Percentiles rank a stretch among this genome's conserved stretches.
Conservation (phyloP, 2,329 filamentous ascomycete species). For the Aureobasidium sp. region DNA sequence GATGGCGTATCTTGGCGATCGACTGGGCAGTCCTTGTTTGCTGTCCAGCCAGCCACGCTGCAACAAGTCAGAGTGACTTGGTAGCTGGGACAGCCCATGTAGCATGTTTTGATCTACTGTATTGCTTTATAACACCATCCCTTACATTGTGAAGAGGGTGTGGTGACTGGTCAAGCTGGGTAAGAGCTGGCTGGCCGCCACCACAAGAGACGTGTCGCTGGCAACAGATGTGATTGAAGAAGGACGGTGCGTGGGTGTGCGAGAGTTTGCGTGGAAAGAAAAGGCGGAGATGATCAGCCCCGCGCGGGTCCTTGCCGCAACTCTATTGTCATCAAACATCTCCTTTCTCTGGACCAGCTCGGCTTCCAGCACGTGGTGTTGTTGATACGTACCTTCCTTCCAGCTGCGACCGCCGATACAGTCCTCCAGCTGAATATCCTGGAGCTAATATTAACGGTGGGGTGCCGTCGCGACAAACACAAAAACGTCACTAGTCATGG, state of each 20-base stretch:
- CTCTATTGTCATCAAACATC: conserved; percentile 1
- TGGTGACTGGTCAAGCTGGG: background rate
- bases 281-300: background rate
- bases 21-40: conserved; percentile 4
- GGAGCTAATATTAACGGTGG: background rate
- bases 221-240: background rate
- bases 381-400: background rate
- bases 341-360: background rate
- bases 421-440: background rate
- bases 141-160: background rate
- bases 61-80: conserved; percentile 3
- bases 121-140: background rate
- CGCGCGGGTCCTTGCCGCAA: background rate
- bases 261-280: background rate
- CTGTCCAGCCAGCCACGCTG: conserved; percentile 9
- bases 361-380: background rate
- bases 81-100: background rate
- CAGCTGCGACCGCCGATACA: background rate
- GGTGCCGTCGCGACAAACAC: background rate
- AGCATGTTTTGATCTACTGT: background rate
- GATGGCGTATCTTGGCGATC: background rate
- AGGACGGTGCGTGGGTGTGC: background rate
- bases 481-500: conserved; percentile 21
- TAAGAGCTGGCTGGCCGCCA: background rate
- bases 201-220: background rate